phyloP scores from a whole-genome alignment of 2,329 filamentous ascomycete genomes.

The Alternaria brassicicola region DNA sequence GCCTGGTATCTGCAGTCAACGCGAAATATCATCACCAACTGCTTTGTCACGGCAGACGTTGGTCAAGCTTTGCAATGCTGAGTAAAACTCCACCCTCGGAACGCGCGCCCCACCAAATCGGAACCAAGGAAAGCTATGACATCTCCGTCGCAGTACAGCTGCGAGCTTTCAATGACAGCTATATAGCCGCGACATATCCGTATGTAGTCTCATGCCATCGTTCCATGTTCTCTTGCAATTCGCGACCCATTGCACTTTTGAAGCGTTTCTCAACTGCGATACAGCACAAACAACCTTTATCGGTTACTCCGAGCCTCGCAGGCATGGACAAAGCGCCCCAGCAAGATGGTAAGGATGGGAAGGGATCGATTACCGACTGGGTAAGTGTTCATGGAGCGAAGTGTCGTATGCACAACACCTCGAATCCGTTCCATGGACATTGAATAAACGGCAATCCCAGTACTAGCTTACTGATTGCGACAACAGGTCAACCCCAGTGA shows the following conservation, averaged over 20 bases:
- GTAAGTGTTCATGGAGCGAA: neutral
- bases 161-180: slow-evolving; percentile 28
- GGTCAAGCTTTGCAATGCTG: slow-evolving; percentile 41
- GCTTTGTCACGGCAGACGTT: slow-evolving; percentile 14
- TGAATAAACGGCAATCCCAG: neutral
- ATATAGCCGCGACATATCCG: slow-evolving; percentile 19
- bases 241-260: slow-evolving; percentile 20
- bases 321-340: slow-evolving; percentile 22
- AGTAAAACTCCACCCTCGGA: slow-evolving; percentile 28
- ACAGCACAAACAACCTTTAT: slow-evolving; percentile 17
- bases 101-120: slow-evolving; percentile 14
- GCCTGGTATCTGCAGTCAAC: neutral
- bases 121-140: slow-evolving; percentile 28
- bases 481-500: slow-evolving; percentile 58
- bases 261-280: slow-evolving; percentile 19
- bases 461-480: neutral
- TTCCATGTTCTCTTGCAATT: slow-evolving; percentile 27
- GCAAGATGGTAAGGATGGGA: neutral
- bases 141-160: slow-evolving; percentile 14
- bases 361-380: slow-evolving; percentile 11
- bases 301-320: slow-evolving; percentile 12
- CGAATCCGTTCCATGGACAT: neutral
- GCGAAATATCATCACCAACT: slow-evolving; percentile 3
- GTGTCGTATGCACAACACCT: neutral
- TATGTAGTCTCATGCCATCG: neutral